Evolutionary conservation across 352 stramenopile species (phyloP).

Genomic region (Phytophthora pseudosyringae): DNA sequence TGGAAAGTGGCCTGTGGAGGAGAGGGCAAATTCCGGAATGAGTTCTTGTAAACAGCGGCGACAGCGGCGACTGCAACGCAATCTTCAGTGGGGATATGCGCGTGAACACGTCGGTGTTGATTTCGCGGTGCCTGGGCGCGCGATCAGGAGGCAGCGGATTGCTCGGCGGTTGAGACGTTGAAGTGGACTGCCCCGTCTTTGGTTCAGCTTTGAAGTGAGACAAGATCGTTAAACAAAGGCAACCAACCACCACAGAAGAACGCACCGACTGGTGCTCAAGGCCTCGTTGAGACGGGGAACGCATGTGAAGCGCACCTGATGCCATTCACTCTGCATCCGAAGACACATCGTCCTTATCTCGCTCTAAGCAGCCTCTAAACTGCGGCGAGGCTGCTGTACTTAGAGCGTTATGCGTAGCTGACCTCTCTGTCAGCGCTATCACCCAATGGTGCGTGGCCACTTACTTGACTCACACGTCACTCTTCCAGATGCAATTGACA

Average conservation of each 20-base stretch:
- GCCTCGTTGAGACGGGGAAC: background rate
- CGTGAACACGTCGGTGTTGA: conserved; percentile 21
- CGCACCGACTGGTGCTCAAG: background rate
- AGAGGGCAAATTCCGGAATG: conserved; percentile 32
- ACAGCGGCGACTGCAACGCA: background rate
- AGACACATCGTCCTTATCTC: conserved; percentile 4
- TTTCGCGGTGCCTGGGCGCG: conserved; percentile 29
- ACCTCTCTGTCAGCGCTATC: conserved; percentile 6
- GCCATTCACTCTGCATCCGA: background rate
- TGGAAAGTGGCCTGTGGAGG: conserved; percentile 23
- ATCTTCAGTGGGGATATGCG: background rate
- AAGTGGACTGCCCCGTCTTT: conserved; percentile 14
- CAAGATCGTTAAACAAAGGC: conserved; percentile 12
- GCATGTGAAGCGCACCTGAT: too few species aligned
- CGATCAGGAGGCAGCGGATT: conserved; percentile 18
- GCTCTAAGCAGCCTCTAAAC: conserved; percentile 1
- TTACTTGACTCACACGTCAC: background rate
- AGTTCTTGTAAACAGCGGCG: conserved; percentile 1
- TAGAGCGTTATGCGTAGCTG: background rate
- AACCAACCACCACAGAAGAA: background rate
- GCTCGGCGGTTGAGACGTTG: conserved; percentile 23
- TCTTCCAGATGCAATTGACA: conserved; percentile 34
- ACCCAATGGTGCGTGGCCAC: too few species aligned
- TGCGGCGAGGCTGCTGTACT: background rate
- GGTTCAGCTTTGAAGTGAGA: conserved; percentile 19